Evolutionary conservation across 352 stramenopile genomes (phyloP), one percentile per base, ranked within the genome.

Genomic region (Phytophthora litchii): DNA sequence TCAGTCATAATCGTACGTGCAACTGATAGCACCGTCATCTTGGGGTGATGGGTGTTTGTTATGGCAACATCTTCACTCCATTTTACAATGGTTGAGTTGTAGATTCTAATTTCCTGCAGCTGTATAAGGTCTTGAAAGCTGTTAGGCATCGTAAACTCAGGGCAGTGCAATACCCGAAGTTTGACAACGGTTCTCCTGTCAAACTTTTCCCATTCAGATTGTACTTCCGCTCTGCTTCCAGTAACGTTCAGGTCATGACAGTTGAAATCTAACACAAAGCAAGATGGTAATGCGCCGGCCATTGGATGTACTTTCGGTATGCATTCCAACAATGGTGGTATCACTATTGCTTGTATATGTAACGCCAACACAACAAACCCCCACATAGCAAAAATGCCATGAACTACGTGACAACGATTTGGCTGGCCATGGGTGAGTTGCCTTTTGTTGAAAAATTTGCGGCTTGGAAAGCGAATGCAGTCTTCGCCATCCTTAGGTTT

Each of bases 221-320:
- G 12, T 5, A 62, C 42, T 40, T 72, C 36, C 0, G 52, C 16
- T 21, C 29, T 31, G 16, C 7, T 10, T 4, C 55, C 62, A 3
- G 44, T 19, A 12, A 65, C 64, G 0, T 38, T 42, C 0, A 58
- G n/a, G 0, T 16, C 6, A 11, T 72, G 16, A 20, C 75, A 84
- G 44, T 80, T 69, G 19, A 81, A 56, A n/a, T 70, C 38, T 3
- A 80, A 51, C 0, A 70, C 16, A 54, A 64, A 70, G 21, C 75
- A 81, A 17, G 69, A 67, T 0, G 58, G 59, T 11, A 67, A 17
- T 1, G 16, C 23, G 21, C 70, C 58, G 42, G 69, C 54, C 69
- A 74, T 77, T 0, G 72, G 64, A 13, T 59, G 25, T 0, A 74
- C 67, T 17, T 65, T 41, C 4, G 60, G 59, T n/a, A 47, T 41